Evolutionary conservation across 495 filamentous ascomycete genomes (phyloP), one percentile per base, ranked within the genome.

Genomic region (Aspergillus bertholletiae): DNA sequence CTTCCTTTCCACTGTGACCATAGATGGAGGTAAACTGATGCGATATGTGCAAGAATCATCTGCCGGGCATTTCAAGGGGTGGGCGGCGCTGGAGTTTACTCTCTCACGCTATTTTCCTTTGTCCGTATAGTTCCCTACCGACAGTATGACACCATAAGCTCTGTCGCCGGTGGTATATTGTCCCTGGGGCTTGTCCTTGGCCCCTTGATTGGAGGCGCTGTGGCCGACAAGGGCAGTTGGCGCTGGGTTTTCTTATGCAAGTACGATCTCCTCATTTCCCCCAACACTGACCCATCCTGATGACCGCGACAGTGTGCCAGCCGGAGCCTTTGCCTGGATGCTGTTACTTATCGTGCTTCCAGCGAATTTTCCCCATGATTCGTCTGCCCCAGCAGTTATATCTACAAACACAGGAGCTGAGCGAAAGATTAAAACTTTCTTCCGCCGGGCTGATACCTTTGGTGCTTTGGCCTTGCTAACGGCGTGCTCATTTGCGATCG

Each of bases 31-130:
- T 41, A 35, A 17, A 23, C 7, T 7, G 3, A 11, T 23, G 30
- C 30, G n/a, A n/a, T n/a, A n/a, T n/a, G n/a, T n/a, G n/a, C n/a
- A n/a, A 81, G 77, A 1, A 78, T 83, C 44, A 61, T 80, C 0
- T 74, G 73, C 39, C 74, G 80, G 2, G 68, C 75, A 0, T 72
- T 83, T 32, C 83, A 86, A 58, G 82, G 83, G 8, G 55, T 83
- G 4, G 79, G 80, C 3, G 80, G 61, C 5, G 72, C 72, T 0
- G 81, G 82, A 0, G 72, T 80, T 22, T 83, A 78, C 54, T 77
- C 46, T 61, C 79, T 65, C 76, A 70, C 76, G 3, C 74, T 84
- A 55, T 74, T 82, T 18, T 74, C 83, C 1, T 59, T 80, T 7
- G 72, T 77, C 7, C 77, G 83, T 53, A 59, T 85, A n/a, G 60